Percentiles rank a stretch among this genome's conserved stretches.
Conservation (phyloP, 768 basidiomycete genomes). For the Dentipellis sp. region DNA sequence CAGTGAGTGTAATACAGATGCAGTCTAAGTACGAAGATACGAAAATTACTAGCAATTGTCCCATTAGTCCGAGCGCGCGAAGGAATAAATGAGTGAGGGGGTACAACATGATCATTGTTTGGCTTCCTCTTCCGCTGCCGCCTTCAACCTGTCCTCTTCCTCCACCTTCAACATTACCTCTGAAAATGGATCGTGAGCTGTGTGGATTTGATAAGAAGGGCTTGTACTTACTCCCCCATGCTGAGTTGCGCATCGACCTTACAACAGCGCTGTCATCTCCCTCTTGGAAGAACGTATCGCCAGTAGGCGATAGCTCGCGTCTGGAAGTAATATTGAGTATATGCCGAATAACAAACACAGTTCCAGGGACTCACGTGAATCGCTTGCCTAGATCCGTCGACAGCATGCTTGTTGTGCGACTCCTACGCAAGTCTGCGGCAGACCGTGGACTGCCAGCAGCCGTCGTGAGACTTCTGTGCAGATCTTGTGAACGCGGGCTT, state of each 20-base stretch:
- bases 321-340: conserved; percentile 10
- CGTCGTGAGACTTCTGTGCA: conserved; percentile 47
- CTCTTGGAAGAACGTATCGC: conserved; percentile 15
- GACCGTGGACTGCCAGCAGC: conserved; percentile 42
- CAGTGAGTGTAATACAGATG: conserved; percentile 10
- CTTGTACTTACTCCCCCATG: conserved; percentile 57
- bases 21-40: not conserved
- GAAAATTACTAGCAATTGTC: not conserved
- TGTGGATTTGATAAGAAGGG: not conserved
- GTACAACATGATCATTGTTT: not conserved
- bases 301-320: conserved; percentile 19
- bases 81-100: not conserved
- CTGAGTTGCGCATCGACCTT: conserved; percentile 53
- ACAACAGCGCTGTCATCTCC: conserved; percentile 36
- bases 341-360: not conserved
- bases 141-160: too few relatives aligned
- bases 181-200: conserved; percentile 4
- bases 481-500: conserved; percentile 28
- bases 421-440: conserved; percentile 39
- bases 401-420: conserved; percentile 49
- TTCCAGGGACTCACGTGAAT: conserved; percentile 33
- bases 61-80: not conserved
- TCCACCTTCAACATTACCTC: conserved; percentile 39
- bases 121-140: conserved; percentile 22
- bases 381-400: conserved; percentile 37